phyloP scores from a whole-genome alignment of 495 filamentous ascomycete genomes.

The Penicillium tannophilum region DNA sequence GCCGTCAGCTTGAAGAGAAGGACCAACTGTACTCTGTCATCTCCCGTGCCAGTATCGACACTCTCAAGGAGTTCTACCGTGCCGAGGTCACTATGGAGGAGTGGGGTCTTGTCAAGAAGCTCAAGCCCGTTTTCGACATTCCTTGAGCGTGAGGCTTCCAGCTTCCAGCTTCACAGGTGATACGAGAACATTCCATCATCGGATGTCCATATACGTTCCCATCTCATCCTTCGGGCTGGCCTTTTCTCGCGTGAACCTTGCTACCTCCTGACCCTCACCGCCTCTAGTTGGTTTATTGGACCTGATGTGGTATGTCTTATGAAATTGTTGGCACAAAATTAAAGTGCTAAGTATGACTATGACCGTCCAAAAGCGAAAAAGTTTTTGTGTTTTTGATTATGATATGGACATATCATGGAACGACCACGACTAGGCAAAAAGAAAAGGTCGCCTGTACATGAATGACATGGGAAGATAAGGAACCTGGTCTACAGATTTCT shows the following conservation, averaged over 20 bases:
- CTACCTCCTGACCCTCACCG: not conserved
- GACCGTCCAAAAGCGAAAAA: conserved; percentile 26
- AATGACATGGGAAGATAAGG: conserved; percentile 22
- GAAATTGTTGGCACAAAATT: conserved; percentile 2
- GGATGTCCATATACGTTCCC: conserved; percentile 4
- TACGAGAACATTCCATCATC: not conserved
- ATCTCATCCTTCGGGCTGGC: not conserved
- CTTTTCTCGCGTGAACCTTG: conserved; percentile 4
- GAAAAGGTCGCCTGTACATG: conserved; percentile 37
- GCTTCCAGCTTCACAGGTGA: not conserved
- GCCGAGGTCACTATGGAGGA: conserved; percentile 90
- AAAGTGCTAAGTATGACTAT: conserved; percentile 18
- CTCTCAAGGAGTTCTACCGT: conserved; percentile 93
- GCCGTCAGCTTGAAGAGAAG: conserved; percentile 92
- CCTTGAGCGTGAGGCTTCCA: conserved; percentile 44
- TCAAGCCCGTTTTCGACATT: conserved; percentile 95
- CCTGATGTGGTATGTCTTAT: conserved; percentile 11
- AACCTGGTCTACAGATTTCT: conserved; percentile 27
- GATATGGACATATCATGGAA: conserved; percentile 37
- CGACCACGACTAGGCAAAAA: conserved; percentile 32
- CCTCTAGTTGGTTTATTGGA: not conserved
- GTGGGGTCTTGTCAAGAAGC: conserved; percentile 87
- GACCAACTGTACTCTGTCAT: conserved; percentile 87
- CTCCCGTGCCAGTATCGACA: conserved; percentile 85
- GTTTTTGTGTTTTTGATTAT: conserved; percentile 27